Conservation (phyloP, 371 early-diverging fungal species). For the Enteropsectra breve region DNA sequence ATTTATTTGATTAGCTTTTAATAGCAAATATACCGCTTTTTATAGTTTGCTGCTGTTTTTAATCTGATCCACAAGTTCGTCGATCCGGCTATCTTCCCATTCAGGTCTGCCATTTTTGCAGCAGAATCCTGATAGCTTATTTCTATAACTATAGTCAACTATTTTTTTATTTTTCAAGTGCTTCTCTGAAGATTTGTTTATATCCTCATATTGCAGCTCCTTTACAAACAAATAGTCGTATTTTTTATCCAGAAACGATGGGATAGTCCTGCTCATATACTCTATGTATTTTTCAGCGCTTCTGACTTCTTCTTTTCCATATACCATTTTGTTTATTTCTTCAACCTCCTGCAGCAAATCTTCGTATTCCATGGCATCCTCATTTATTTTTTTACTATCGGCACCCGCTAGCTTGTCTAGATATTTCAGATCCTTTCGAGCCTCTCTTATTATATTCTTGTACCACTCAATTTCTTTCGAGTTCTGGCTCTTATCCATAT, state of each 20-base stretch:
- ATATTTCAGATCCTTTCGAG: too few species aligned
- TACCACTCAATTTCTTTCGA: too few species aligned
- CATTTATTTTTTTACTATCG: background rate
- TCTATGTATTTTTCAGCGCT: constrained; percentile 55
- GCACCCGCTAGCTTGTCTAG: too few species aligned
- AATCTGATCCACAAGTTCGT: constrained; percentile 25
- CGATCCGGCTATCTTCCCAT: constrained; percentile 35
- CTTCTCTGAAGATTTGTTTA: constrained; percentile 18
- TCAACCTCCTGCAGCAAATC: background rate
- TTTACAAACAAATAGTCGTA: constrained; percentile 35
- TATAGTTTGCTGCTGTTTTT: too few species aligned
- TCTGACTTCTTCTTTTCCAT: constrained; percentile 46
- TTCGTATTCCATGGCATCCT: background rate
- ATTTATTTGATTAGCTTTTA: too few species aligned
- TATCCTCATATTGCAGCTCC: constrained; percentile 31
- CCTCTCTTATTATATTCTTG: too few species aligned
- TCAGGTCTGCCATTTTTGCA: background rate
- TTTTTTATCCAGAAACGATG: constrained; percentile 34
- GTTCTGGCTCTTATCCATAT: too few species aligned
- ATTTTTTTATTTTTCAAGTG: constrained; percentile 16
- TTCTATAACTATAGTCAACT: constrained; percentile 13
- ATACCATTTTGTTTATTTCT: constrained; percentile 3
- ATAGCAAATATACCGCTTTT: too few species aligned
- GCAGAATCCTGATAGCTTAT: constrained; percentile 34
- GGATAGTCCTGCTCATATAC: constrained; percentile 44